Evolutionary conservation across 2,329 filamentous ascomycete species (phyloP).

Genomic region (Domatiomyces globalis): DNA sequence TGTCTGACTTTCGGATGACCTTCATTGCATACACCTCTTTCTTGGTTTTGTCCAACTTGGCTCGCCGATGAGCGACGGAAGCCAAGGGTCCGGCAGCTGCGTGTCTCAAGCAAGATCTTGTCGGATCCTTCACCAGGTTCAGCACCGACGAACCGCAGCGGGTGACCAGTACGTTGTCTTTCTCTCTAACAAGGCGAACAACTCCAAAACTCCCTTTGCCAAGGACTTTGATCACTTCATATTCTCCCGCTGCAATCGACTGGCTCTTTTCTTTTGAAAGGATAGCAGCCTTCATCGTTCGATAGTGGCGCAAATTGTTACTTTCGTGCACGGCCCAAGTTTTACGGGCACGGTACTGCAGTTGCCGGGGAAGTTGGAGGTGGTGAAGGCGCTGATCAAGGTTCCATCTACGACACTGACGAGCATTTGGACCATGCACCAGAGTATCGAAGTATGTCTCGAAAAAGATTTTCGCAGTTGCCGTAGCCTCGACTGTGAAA

Average conservation of each 20-base stretch:
- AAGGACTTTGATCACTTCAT: slow-evolving; percentile 66
- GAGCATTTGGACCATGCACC: slow-evolving; percentile 42
- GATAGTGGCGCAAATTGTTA: slow-evolving; percentile 57
- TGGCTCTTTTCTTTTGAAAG: slow-evolving; percentile 30
- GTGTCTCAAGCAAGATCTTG: neutral
- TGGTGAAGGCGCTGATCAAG: slow-evolving; percentile 48
- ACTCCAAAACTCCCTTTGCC: slow-evolving; percentile 93
- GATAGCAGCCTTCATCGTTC: slow-evolving; percentile 53
- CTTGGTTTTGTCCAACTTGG: slow-evolving; percentile 8
- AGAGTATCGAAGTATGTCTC: slow-evolving; percentile 73
- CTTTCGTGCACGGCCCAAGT: slow-evolving; percentile 56
- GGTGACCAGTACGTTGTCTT: slow-evolving; percentile 10
- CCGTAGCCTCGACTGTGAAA: slow-evolving; percentile 58
- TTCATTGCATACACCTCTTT: slow-evolving; percentile 86
- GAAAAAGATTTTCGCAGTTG: slow-evolving; percentile 71
- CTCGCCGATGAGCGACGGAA: neutral
- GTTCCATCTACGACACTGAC: slow-evolving; percentile 46
- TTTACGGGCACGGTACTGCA: slow-evolving; percentile 29
- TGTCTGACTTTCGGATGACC: slow-evolving; percentile 83
- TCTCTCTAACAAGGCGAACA: slow-evolving; percentile 70
- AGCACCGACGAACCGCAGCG: slow-evolving; percentile 1
- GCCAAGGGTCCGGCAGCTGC: neutral
- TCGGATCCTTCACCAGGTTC: neutral
- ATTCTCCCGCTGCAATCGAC: slow-evolving; percentile 47
- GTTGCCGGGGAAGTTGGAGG: slow-evolving; percentile 7